Conservation (phyloP, 441 rosid species). For the Erodium chrysanthum region DNA sequence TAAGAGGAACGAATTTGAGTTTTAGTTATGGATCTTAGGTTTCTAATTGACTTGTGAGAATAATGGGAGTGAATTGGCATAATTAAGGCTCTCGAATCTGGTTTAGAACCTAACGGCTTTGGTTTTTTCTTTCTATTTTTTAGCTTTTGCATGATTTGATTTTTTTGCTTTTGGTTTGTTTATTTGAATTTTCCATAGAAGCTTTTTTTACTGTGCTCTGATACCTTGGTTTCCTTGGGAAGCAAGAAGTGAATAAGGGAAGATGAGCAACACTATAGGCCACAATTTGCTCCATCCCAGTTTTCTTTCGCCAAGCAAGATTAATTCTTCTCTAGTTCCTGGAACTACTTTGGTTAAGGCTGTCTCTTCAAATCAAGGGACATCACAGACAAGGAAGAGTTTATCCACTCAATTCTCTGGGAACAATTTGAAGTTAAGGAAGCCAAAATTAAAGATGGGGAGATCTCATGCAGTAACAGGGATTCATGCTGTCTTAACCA, state of each 20-base stretch:
- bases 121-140: not conserved
- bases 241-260: slow-evolving; percentile 31
- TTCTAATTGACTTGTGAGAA: not conserved
- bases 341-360: slow-evolving; percentile 36
- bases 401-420: slow-evolving; percentile 39
- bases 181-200: slow-evolving; percentile 1
- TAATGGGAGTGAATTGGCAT: not conserved
- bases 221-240: slow-evolving; percentile 34
- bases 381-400: slow-evolving; percentile 27
- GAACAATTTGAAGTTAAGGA: slow-evolving; percentile 29
- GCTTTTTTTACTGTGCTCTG: slow-evolving; percentile 15
- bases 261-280: slow-evolving; percentile 58
- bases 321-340: slow-evolving; percentile 39
- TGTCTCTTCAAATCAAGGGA: slow-evolving; percentile 29
- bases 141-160: not conserved
- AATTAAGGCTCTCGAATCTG: not conserved
- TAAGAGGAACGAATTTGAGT: not conserved
- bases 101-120: not conserved
- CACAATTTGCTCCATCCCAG: slow-evolving; percentile 46
- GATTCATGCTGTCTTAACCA: slow-evolving; percentile 52
- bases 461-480: slow-evolving; percentile 25
- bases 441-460: slow-evolving; percentile 27
- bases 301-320: slow-evolving; percentile 55
- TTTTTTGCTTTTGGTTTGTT: slow-evolving; percentile 1
- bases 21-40: not conserved